Percentiles rank a stretch among this genome's conserved stretches.
phyloP scores from a whole-genome alignment of 2,329 filamentous ascomycete species.

The Diaporthe vaccinii region DNA sequence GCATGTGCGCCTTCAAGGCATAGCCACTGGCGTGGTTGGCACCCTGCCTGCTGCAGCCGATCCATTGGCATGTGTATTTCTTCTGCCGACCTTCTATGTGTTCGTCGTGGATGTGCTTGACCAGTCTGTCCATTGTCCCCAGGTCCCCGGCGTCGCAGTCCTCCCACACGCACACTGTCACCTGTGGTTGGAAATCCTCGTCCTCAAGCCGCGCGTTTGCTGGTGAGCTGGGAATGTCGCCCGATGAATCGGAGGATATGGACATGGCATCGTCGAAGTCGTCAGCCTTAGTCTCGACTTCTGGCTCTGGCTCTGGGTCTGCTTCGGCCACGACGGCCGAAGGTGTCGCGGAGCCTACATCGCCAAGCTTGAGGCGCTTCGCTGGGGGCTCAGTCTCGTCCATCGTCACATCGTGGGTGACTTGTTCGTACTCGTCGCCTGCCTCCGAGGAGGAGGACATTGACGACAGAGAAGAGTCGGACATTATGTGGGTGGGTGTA shows the following conservation, averaged over 20 bases:
- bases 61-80: constrained; percentile 99
- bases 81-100: constrained; percentile 95
- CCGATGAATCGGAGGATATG: constrained; percentile 84
- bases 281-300: constrained; percentile 61
- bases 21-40: constrained; percentile 95
- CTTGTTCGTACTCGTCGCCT: constrained; percentile 60
- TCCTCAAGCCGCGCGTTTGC: constrained; percentile 77
- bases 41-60: constrained; percentile 88
- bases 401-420: constrained; percentile 54
- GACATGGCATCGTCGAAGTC: constrained; percentile 64
- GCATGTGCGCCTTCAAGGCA: constrained; percentile 95
- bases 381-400: constrained; percentile 59
- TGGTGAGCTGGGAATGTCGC: constrained; percentile 82
- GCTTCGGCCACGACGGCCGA: constrained; percentile 59
- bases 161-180: constrained; percentile 84
- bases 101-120: constrained; percentile 89
- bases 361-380: constrained; percentile 62
- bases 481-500: constrained; percentile 33
- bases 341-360: constrained; percentile 58
- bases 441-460: constrained; percentile 57
- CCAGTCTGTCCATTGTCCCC: constrained; percentile 84
- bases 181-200: constrained; percentile 82
- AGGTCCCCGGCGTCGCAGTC: constrained; percentile 79
- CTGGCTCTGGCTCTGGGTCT: constrained; percentile 64
- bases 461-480: constrained; percentile 64